phyloP scores from a whole-genome alignment of 2,329 filamentous ascomycete species.

The Fusarium albosuccineum region DNA sequence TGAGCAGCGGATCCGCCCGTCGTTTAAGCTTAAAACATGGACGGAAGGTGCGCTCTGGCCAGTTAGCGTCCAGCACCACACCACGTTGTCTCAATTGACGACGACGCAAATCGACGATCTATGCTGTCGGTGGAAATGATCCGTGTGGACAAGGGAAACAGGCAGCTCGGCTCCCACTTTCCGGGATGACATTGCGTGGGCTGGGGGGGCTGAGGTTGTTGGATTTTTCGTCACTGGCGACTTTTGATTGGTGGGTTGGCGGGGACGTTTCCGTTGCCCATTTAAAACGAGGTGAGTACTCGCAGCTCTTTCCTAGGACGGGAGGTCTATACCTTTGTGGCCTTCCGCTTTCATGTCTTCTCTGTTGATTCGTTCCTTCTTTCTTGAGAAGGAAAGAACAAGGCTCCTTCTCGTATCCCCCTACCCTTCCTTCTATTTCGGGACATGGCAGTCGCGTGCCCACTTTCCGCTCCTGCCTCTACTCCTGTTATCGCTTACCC shows the following conservation, averaged over 20 bases:
- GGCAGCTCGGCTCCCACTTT: background rate
- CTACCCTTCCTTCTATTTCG: slow-evolving; percentile 9
- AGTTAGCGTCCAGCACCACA: background rate
- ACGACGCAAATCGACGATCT: background rate
- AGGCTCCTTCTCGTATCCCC: slow-evolving; percentile 13
- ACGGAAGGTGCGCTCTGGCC: background rate
- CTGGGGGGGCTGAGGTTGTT: background rate
- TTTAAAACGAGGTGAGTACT: slow-evolving; percentile 5
- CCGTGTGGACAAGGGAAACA: background rate
- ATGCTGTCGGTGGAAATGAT: background rate
- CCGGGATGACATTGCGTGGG: slow-evolving; percentile 19
- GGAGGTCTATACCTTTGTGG: slow-evolving; percentile 12
- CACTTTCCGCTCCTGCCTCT: slow-evolving; percentile 18
- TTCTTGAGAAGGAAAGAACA: background rate
- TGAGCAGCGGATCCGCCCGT: background rate
- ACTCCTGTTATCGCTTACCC: slow-evolving; percentile 1
- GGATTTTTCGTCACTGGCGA: slow-evolving; percentile 27
- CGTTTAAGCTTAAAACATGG: slow-evolving; percentile 10
- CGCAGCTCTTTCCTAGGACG: slow-evolving; percentile 7
- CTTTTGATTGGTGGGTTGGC: slow-evolving; percentile 28
- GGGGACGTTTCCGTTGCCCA: slow-evolving; percentile 6
- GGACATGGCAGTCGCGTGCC: slow-evolving; percentile 15
- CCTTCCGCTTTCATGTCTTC: slow-evolving; percentile 11
- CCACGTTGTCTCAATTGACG: background rate
- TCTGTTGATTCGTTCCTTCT: background rate